Base-by-base conservation (phyloP, 1,284 basidiomycete genomes). In the Singerocomus inundabilis region DNA sequence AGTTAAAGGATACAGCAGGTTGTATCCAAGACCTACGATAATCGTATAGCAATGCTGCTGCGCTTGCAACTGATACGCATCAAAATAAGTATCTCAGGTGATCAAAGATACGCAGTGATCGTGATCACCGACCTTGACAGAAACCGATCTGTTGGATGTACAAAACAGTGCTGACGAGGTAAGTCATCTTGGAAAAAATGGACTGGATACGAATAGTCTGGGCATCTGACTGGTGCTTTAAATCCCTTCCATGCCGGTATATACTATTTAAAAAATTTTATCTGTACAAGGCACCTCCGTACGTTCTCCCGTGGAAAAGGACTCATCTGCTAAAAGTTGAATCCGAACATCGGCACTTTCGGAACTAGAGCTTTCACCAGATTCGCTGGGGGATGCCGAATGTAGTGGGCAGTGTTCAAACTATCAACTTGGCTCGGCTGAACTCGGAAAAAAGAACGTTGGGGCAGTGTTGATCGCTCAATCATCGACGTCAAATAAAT, bases 41-140 rank as follows among this genome's bases (percentile, higher is more conserved):
- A 50, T 61, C 59, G 33, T 59, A 60, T 25, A 54, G 9, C n/a
- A 58, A 25, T 16, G 48, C 55, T 6, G 57, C 35, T 26, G 29
- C 46, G 26, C 48, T 21, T 8, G 57, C 57, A 30, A 40, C 55
- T 58, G 31, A 34, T 24, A 6, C 10, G 7, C 4, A 10, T 40
- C 34, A 7, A 4, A 21, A 6, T 59, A 3, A 57, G 38, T 5
- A 4, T 7, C 1, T n/a, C 11, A 8, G 18, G 42, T 3, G n/a
- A 36, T 15, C 36, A 10, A 25, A 16, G 6, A 28, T 25, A 26
- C 8, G 2, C 12, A 40, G 18, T 2, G 31, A n/a, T n/a, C n/a
- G n/a, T n/a, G 16, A 32, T 15, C 10, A 39, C 57, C 12, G 40
- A 60, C 57, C 34, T 44, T 52, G 49, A 18, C 41, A 51, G n/a